Evolutionary conservation across 441 rosid genomes (phyloP).

Genomic region (Pelargonium australe): DNA sequence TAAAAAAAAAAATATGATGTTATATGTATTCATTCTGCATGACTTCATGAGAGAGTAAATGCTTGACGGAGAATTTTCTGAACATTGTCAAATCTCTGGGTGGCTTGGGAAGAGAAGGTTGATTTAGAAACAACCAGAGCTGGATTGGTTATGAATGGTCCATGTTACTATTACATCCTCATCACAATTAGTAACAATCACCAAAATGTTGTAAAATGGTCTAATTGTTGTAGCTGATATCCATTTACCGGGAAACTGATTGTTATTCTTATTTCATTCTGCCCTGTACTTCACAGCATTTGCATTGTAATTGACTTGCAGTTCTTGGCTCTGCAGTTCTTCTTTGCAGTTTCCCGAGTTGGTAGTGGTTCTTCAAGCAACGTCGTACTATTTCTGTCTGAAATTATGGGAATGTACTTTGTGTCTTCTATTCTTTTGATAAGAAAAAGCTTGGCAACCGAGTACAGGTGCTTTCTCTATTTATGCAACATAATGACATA

Average conservation of each 20-base stretch:
- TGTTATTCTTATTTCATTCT: not conserved
- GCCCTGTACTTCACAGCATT: not conserved
- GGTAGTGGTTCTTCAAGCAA: slow-evolving; percentile 99
- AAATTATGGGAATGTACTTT: slow-evolving; percentile 99
- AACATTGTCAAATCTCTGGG: slow-evolving; percentile 2
- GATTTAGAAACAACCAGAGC: slow-evolving; percentile 2
- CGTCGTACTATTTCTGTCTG: slow-evolving; percentile 90
- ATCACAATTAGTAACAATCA: not conserved
- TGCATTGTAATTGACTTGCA: slow-evolving; percentile 20
- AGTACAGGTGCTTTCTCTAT: slow-evolving; percentile 57
- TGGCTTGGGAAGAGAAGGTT: slow-evolving; percentile 2
- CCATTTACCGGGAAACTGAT: slow-evolving; percentile 2
- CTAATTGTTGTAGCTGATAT: not conserved
- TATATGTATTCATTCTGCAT: slow-evolving; percentile 3
- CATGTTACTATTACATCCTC: not conserved
- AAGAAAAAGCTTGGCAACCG: slow-evolving; percentile 90
- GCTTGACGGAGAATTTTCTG: not conserved
- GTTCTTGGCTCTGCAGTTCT: slow-evolving; percentile 59
- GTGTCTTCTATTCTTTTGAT: slow-evolving; percentile 92
- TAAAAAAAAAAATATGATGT: not conserved
- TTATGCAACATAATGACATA: slow-evolving; percentile 1
- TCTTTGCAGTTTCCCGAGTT: slow-evolving; percentile 96
- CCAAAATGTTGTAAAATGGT: not conserved
- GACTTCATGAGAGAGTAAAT: not conserved
- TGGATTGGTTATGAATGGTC: not conserved